A percentile compares a stretch with the other conserved stretches of the same genome.
Conservation (phyloP, 306 rosid genomes). For the Hippophae gyantsensis region DNA sequence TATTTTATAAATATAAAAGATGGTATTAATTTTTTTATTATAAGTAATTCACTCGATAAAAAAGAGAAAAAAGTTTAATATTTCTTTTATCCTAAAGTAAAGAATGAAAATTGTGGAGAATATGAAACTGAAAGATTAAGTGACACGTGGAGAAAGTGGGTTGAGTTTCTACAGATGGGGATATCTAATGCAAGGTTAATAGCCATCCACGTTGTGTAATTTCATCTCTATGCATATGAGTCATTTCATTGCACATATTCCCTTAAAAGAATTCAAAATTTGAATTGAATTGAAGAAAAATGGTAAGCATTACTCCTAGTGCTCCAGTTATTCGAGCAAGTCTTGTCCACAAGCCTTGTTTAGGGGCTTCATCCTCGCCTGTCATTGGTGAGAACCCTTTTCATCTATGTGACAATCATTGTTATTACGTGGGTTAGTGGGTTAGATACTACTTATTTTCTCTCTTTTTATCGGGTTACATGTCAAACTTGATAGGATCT, state of each 20-base stretch:
- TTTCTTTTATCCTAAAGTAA: too few relatives aligned
- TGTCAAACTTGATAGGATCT: too few relatives aligned
- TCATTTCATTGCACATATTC: conserved; percentile 2
- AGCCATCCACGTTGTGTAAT: conserved; percentile 35
- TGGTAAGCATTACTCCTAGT: conserved; percentile 72
- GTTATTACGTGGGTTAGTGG: too few relatives aligned
- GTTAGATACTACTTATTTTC: too few relatives aligned
- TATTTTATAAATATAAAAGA: too few relatives aligned
- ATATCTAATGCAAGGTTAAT: conserved; percentile 39
- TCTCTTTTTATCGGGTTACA: too few relatives aligned
- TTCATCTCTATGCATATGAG: conserved; percentile 2
- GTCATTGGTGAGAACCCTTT: conserved; percentile 45
- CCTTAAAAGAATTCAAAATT: conserved; percentile 9
- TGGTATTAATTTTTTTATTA: too few relatives aligned
- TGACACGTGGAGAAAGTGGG: conserved; percentile 39
- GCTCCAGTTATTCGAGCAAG: conserved; percentile 36
- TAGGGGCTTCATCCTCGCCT: conserved; percentile 44
- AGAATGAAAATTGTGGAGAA: too few relatives aligned
- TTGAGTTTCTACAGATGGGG: conserved; percentile 54
- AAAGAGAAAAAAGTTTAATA: too few relatives aligned
- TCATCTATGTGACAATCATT: background rate
- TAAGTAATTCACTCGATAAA: too few relatives aligned
- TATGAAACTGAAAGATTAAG: conserved; percentile 11
- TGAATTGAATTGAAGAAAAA: conserved; percentile 19
- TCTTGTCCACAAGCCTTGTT: conserved; percentile 44